Evolutionary conservation across 768 basidiomycete species (phyloP), one percentile per base, ranked within the genome.

Genomic region (Zangia roseola): DNA sequence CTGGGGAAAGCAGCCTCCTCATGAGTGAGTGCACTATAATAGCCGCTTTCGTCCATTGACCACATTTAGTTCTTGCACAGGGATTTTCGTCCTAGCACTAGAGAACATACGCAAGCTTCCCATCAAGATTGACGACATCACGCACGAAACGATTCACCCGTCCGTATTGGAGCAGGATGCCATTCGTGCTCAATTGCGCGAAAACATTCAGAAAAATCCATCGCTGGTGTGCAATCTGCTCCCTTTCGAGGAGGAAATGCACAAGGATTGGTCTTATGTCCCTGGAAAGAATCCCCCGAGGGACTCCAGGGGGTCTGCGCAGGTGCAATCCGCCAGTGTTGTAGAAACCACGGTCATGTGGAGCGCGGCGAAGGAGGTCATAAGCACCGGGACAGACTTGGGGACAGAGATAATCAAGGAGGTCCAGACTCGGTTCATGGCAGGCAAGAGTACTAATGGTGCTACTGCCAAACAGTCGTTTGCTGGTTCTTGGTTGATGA

Each of bases 1-100:
- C 12, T 88, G 84, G 84, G 86, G 86, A 10, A 59, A 70, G 48
- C 84, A 82, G 52, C 61, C 63, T 25, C 81, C 84, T 23, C 86
- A 89, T 53, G 67, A 84, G 86, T 86, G 55, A 60, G 82, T 68
- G 7, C 26, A 6, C 19, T 7, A 12, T 9, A 28, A 10, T n/a
- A 34, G 9, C 4, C 8, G 34, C 45, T 45, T 30, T 41, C 10
- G 35, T 25, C 31, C 10, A 35, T 37, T 59, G 30, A 46, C 21
- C 25, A 13, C 19, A 24, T 39, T 45, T 36, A 86, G 83, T 54
- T 72, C 83, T 19, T 50, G 55, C 14, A 75, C 71, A 0, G 85
- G 86, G 13, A 74, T 88, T 14, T 87, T 81, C 55, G 39, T 54
- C 21, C 46, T 85, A 1, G 68, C 82, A 1, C 56, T 69, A 25